Evolutionary conservation across 164 flowering plant genomes (phyloP).

Genomic region (Dillenia turbinata): DNA sequence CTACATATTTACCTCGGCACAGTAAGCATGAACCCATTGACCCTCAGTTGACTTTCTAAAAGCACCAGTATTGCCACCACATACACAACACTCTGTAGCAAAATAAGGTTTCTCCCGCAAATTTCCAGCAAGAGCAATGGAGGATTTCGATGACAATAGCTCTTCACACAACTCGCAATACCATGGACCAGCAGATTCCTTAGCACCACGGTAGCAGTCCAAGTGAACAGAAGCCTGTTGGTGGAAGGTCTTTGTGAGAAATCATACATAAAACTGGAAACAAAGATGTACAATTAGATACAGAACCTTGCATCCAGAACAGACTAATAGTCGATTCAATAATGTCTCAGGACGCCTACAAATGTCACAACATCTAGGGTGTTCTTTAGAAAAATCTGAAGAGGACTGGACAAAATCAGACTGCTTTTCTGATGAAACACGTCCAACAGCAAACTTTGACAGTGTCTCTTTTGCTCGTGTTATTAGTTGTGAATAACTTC

Average conservation of each 20-base stretch:
- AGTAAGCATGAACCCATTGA: constrained; percentile 93
- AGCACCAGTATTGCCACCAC: constrained; percentile 86
- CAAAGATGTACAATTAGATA: neutral
- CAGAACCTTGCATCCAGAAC: constrained; percentile 91
- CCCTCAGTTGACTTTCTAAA: constrained; percentile 80
- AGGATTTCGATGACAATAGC: constrained; percentile 35
- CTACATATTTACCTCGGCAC: constrained; percentile 74
- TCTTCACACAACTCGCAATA: constrained; percentile 88
- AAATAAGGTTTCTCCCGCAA: constrained; percentile 44
- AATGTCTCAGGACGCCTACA: constrained; percentile 77
- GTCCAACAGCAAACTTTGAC: constrained; percentile 44
- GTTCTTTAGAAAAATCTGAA: constrained; percentile 49
- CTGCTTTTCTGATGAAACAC: constrained; percentile 43
- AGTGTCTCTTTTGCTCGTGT: constrained; percentile 67
- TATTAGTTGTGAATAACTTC: constrained; percentile 38
- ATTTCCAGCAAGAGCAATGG: constrained; percentile 34
- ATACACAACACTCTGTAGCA: constrained; percentile 69
- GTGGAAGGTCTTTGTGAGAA: constrained; percentile 5
- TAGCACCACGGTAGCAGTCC: constrained; percentile 74
- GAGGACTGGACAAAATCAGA: constrained; percentile 33
- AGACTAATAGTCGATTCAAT: constrained; percentile 65
- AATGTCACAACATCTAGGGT: constrained; percentile 67
- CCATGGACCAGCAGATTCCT: constrained; percentile 80
- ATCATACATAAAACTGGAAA: neutral
- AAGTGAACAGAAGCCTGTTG: constrained; percentile 87